Percentiles rank a stretch among this genome's conserved stretches.
Evolutionary conservation across 2,329 filamentous ascomycete genomes (phyloP).

Genomic region (Pseudocercospora eumusae): DNA sequence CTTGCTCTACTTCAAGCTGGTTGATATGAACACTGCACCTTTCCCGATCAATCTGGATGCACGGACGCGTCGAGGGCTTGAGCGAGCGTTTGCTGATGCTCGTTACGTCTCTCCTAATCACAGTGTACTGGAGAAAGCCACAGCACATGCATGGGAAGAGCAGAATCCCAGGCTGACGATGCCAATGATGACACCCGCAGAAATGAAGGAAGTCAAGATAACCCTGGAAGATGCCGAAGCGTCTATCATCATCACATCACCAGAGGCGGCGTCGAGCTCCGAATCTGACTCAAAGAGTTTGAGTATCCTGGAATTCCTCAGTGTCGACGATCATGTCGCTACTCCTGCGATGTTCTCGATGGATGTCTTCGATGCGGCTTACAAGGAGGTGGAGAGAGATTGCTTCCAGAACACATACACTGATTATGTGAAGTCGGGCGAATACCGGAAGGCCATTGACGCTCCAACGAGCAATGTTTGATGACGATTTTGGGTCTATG

Average conservation of each 20-base stretch:
- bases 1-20: conserved; percentile 9
- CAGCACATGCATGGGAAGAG: background rate
- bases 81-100: background rate
- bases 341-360: background rate
- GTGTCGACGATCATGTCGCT: background rate
- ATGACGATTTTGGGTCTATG: background rate
- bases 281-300: background rate
- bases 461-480: background rate
- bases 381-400: conserved; percentile 4
- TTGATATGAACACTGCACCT: background rate
- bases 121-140: background rate
- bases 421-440: conserved; percentile 1
- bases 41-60: conserved; percentile 6
- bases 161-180: background rate
- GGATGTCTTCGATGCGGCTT: conserved; percentile 10
- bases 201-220: conserved; percentile 10
- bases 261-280: background rate
- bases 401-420: conserved; percentile 9
- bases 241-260: background rate
- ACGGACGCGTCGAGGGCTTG: background rate
- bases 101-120: conserved; percentile 8
- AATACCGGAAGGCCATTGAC: background rate
- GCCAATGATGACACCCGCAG: background rate
- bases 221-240: conserved; percentile 6
- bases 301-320: background rate